These are phyloP conservation scores for Phaeophleospora eucalypticola DNA, from an alignment of 2,329 filamentous ascomycete species.

Conservation along the genomic window DNA sequence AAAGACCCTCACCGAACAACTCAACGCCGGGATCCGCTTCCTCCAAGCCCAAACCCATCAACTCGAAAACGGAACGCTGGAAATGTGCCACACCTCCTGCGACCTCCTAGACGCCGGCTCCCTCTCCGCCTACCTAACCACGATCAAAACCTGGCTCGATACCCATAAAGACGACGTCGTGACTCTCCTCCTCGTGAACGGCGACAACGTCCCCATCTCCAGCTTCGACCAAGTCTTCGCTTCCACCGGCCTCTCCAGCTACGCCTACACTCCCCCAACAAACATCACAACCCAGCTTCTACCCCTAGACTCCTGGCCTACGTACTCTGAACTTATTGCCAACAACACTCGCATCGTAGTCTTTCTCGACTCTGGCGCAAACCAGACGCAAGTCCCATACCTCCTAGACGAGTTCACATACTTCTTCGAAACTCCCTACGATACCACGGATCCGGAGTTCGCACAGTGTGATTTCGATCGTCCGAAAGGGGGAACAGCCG, in stretches of 20 bases:
- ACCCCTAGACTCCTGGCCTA: constrained; percentile 68
- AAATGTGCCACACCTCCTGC: constrained; percentile 64
- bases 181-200: constrained; percentile 77
- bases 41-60: constrained; percentile 61
- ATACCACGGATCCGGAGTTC: constrained; percentile 36
- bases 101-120: constrained; percentile 48
- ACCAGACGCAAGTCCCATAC: constrained; percentile 74
- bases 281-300: constrained; percentile 29
- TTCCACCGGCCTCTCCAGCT: constrained; percentile 46
- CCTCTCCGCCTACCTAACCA: constrained; percentile 51
- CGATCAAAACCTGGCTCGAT: constrained; percentile 58
- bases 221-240: constrained; percentile 44
- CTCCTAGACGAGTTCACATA: constrained; percentile 51
- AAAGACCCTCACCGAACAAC: constrained; percentile 53
- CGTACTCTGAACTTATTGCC: constrained; percentile 66
- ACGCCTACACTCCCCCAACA: constrained; percentile 35
- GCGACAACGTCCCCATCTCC: constrained; percentile 49
- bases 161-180: constrained; percentile 75
- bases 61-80: constrained; percentile 37
- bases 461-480: constrained; percentile 43
- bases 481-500: constrained; percentile 37
- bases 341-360: constrained; percentile 62
- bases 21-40: constrained; percentile 60
- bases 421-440: constrained; percentile 46
- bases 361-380: constrained; percentile 77